Percentiles rank a stretch among this genome's conserved stretches.
Conservation (phyloP, 257 asterid species). For the Leptodermis oblonga region DNA sequence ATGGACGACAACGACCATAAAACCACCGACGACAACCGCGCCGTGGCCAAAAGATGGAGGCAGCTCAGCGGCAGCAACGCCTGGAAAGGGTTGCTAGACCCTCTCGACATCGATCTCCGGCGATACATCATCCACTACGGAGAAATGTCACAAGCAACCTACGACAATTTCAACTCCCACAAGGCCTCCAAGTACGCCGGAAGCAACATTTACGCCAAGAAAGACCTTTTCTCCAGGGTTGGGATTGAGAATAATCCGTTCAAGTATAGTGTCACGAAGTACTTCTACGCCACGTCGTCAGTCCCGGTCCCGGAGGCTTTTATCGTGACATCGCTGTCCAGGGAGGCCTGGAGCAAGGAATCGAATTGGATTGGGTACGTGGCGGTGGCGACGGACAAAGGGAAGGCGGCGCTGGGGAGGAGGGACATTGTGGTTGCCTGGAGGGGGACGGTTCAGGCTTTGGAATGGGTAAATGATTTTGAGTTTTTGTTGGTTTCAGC, state of each 20-base stretch:
- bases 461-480: constrained; percentile 78
- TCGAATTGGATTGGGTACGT: constrained; percentile 88
- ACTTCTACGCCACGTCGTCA: constrained; percentile 66
- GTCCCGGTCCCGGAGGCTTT: constrained; percentile 60
- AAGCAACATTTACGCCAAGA: constrained; percentile 42
- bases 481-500: constrained; percentile 46
- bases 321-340: constrained; percentile 49
- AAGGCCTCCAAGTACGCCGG: constrained; percentile 74
- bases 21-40: neutral
- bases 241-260: constrained; percentile 46
- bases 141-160: constrained; percentile 61
- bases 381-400: constrained; percentile 85
- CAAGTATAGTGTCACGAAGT: constrained; percentile 54
- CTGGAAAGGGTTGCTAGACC: constrained; percentile 71
- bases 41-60: constrained; percentile 57
- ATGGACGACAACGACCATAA: neutral
- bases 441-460: constrained; percentile 64
- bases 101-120: constrained; percentile 69
- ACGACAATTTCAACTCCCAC: constrained; percentile 61
- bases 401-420: constrained; percentile 53
- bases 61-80: constrained; percentile 51
- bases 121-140: constrained; percentile 68
- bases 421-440: constrained; percentile 74
- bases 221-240: constrained; percentile 42
- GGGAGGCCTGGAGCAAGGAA: constrained; percentile 79